Conservation (phyloP, 805 yeast genomes). For the Saturnispora halmiae region DNA sequence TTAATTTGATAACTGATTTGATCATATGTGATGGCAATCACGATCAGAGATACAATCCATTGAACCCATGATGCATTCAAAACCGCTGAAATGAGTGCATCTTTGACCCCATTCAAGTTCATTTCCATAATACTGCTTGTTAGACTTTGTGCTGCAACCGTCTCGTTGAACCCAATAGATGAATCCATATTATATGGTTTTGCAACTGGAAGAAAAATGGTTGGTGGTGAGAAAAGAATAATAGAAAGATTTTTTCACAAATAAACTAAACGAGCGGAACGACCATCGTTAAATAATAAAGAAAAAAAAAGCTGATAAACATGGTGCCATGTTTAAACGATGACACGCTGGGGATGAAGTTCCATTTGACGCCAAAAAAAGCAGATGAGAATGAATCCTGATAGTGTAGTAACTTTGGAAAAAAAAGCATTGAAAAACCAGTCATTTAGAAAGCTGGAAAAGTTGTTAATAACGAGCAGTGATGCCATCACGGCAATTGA, state of each 20-base stretch:
- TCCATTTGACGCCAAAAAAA: not conserved
- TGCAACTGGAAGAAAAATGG: not conserved
- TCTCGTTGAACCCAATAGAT: constrained; percentile 8
- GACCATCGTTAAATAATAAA: not conserved
- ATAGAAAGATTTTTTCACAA: constrained; percentile 9
- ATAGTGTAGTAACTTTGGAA: not conserved
- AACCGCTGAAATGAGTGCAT: not conserved
- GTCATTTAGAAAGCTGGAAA: too few species aligned
- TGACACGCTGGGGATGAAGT: not conserved
- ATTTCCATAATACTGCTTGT: not conserved
- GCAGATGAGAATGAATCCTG: not conserved
- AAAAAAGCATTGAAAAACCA: too few species aligned
- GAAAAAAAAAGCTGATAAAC: too few species aligned
- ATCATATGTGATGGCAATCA: constrained; percentile 51
- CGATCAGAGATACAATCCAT: constrained; percentile 37
- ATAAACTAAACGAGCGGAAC: constrained; percentile 12
- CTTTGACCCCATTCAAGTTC: not conserved
- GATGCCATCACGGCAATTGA: too few species aligned
- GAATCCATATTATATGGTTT: constrained; percentile 15
- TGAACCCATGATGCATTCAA: constrained; percentile 41
- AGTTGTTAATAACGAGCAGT: too few species aligned
- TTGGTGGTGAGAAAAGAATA: constrained; percentile 4
- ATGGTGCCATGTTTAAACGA: not conserved
- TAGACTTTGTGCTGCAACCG: not conserved
- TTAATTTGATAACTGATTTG: constrained; percentile 68